Base-by-base conservation (phyloP, 108 stramenopile species). In the Parietichytrium sp. region DNA sequence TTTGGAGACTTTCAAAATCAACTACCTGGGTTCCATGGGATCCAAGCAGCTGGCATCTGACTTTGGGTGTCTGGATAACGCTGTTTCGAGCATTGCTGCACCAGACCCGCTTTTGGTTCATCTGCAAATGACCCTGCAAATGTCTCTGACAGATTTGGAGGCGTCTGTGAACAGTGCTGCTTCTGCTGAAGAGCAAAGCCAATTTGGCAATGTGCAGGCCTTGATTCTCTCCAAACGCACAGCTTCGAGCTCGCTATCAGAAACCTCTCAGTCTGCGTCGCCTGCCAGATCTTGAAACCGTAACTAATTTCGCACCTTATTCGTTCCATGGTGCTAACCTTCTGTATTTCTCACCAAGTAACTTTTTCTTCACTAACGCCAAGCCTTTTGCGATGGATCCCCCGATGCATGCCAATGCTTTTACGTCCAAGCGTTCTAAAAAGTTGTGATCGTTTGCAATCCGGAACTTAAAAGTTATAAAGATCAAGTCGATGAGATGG, bases 21-120 rank as follows among this genome's bases (percentile, higher is more conserved):
- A 45, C 3, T 42, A 42, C 61, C 18, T 72, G 2, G 61, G 61
- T 6, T 33, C 36, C 20, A 7, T 45, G 61, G 61, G 61, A n/a
- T 12, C 38, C 0, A 13, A 72, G 42, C 61, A 72, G 20, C 20
- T 72, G 15, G 6, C 61, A 45, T 33, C 61, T 6, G 61, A 72
- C 45, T 42, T 72, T 2, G 42, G 61, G 15, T 42, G 45, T 33
- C 61, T 72, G 6, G 61, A 72, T n/a, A 45, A 72, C 61, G 61
- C 45, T 6, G 12, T 72, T 6, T 45, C 38, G 0, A 13, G 36
- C 13, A 72, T 72, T 25, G 61, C 61, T 6, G 61, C 61, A 6
- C 61, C 61, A n/a, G 61, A 72, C 20, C 2, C 33, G 6, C 23
- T 72, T 0, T 27, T 72, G 8, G 61, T 45, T 16, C 33, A 72